Evolutionary conservation across 305 asterid genomes (phyloP), one percentile per base, ranked within the genome.

Genomic region (Euphrasia arctica): DNA sequence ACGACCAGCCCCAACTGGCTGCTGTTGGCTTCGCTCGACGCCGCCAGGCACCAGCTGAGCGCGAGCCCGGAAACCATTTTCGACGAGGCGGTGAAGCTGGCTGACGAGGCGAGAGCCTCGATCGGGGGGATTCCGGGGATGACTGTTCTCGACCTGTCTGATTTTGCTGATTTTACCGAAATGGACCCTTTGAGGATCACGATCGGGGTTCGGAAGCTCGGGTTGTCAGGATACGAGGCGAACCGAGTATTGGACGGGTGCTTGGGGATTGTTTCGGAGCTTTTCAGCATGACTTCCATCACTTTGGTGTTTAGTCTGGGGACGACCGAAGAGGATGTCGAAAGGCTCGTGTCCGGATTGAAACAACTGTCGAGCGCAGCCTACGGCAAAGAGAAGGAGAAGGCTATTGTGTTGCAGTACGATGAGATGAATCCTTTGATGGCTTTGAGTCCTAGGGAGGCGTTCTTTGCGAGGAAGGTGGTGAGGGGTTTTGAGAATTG

Each of bases 1-100:
- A 76, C 81, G 71, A 81, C 83, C 36, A 81, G 88, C 65, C 90
- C 88, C 12, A 84, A 71, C 58, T 81, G 80, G 76, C 77, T 84
- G 58, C 82, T 84, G 32, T 75, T 81, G 64, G 87, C 90, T 1
- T 84, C 90, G 2, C 63, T 84, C 12, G 90, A 84, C 64, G 82
- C 90, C 2, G 75, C 90, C 4, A 65, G 85, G 71, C 82, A 80
- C 68, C 87, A 81, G 31, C 13, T 84, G 22, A 70, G 83, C 72
- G 72, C 66, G 34, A 75, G 63, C 50, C 32, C 34, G 18, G 5
- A 27, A 8, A 11, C 55, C 55, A 62, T 43, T 15, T 62, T 62
- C 36, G 7, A 62, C n/a, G 2, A 61, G 29, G 27, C 6, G 4
- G 66, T 62, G 1, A 29, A 62, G n/a, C 55, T 61, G 3, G 65